Base-by-base conservation (phyloP, 2,329 filamentous ascomycete genomes). In the Xylariaceae sp. region DNA sequence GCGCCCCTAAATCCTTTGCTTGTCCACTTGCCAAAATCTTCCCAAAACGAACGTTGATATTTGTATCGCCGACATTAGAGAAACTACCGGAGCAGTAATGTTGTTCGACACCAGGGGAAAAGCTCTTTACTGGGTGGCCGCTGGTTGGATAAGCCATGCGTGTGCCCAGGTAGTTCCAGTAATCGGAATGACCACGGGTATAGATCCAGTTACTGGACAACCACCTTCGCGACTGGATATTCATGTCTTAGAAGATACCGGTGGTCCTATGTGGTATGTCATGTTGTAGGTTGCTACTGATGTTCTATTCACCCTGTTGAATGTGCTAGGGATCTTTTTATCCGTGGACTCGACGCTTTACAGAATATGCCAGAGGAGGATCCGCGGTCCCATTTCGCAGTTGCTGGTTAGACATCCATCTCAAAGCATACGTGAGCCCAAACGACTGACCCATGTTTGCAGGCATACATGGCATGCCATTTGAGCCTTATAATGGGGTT, bases 321-420 rank as follows among this genome's bases (percentile, higher is more conserved):
- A 16, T 5, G 13, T 14, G 2, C 10, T 45, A 72, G 77, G 77
- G 75, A 81, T 44, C 69, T 82, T 6, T 78, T 77, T 57, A 69
- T 82, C 19, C 72, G 72, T 39, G 74, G 75, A 12, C 61, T 81
- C 16, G 63, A 65, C 34, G 66, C 69, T 18, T 69, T 81, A 56
- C 73, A 80, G 50, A 66, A 67, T 2, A 64, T 63, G 28, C 60
- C 73, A 51, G 66, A 75, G 47, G 61, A 65, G 5, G 71, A 81
- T 36, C 68, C 70, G 43, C 56, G 70, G 50, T 82, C 79, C 1
- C 81, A 74, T 62, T 82, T 79, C 58, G 72, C 78, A 49, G 64
- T 82, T 51, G 64, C 69, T 45, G 78, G 79, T 76, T 67, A 54
- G 64, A 17, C 13, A 16, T 14, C 18, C 11, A 5, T 13, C 43